Evolutionary conservation across 805 yeast genomes (phyloP).

Genomic region (Martiniozyma abietophila): DNA sequence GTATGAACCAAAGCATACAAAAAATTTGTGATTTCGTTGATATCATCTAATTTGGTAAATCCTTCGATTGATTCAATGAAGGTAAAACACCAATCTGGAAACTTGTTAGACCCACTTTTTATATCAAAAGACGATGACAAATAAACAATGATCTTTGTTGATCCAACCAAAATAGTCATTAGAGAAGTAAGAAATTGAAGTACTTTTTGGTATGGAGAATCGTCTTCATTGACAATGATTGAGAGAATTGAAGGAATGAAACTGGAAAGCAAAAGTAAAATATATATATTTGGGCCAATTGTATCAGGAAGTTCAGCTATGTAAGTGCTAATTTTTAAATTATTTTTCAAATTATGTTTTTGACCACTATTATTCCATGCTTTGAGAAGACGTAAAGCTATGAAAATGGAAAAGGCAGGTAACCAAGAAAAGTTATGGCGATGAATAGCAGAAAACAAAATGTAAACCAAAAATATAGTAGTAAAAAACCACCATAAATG

Average conservation of each 20-base stretch:
- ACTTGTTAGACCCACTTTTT: constrained; percentile 1
- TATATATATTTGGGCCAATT: constrained; percentile 18
- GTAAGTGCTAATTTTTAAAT: constrained; percentile 37
- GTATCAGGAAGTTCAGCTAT: constrained; percentile 24
- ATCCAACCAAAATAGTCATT: constrained; percentile 26
- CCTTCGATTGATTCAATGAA: constrained; percentile 25
- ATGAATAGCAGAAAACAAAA: constrained; percentile 13
- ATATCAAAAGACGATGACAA: constrained; percentile 21
- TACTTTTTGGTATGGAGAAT: neutral
- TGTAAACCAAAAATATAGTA: constrained; percentile 24
- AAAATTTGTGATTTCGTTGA: constrained; percentile 19
- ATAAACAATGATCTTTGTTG: constrained; percentile 21
- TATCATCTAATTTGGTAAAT: constrained; percentile 22
- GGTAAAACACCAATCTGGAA: constrained; percentile 20
- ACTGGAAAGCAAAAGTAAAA: constrained; percentile 12
- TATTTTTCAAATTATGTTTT: constrained; percentile 47
- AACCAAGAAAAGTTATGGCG: constrained; percentile 6
- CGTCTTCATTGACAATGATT: constrained; percentile 8
- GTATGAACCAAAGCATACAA: constrained; percentile 18
- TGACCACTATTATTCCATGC: constrained; percentile 92
- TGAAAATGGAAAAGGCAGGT: constrained; percentile 17
- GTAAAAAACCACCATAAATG: constrained; percentile 89
- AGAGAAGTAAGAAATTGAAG: constrained; percentile 25
- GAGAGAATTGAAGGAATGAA: constrained; percentile 14
- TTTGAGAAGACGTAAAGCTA: constrained; percentile 48